Base-by-base conservation (phyloP, 2,329 filamentous ascomycete genomes). In the Periconia sp. region DNA sequence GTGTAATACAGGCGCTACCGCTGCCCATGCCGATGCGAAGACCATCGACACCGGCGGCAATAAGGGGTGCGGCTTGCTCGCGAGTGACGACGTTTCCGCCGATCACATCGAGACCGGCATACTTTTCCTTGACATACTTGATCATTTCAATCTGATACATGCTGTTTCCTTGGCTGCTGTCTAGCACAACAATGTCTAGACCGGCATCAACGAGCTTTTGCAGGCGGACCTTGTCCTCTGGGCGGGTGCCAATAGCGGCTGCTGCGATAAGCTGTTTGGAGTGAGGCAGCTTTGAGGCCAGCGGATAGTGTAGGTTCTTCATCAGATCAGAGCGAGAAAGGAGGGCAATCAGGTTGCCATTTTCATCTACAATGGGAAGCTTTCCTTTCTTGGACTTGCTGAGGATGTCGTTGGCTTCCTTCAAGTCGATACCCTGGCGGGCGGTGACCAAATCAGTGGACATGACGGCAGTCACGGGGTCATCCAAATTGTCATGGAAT, bases 61-160 rank as follows among this genome's bases (percentile, higher is more conserved):
- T 97, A 57, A 99, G 78, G 51, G 82, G 78, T 39, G 95, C 94
- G 57, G 94, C 94, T 79, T 99, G 94, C 71, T 97, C 92, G 41
- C 92, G 87, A 43, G 94, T 99, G 63, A 99, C 94, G 58, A 99
- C 94, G 76, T 99, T 99, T 77, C 94, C 94, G 68, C 88, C 95
- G 68, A 99, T 96, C 69, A 99, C 94, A 61, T 99, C 92, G 52
- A 99, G 80, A 36, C 79, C 77, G 22, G 92, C 90, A 78, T 86
- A 92, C 60, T 86, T 89, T 58, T 86, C 72, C 82, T 99, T 99
- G 78, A 94, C 82, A 80, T 87, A 97, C 76, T 92, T 91, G 78
- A 99, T 84, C 94, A 99, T 99, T 50, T 96, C 90, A 54, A 97
- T 87, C 78, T 97, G 92, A 82, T 92, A 99, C 80, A 97, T 91